These are phyloP conservation scores for Pythium apleroticum DNA, from an alignment of 352 stramenopile species.

Conservation along the genomic window DNA sequence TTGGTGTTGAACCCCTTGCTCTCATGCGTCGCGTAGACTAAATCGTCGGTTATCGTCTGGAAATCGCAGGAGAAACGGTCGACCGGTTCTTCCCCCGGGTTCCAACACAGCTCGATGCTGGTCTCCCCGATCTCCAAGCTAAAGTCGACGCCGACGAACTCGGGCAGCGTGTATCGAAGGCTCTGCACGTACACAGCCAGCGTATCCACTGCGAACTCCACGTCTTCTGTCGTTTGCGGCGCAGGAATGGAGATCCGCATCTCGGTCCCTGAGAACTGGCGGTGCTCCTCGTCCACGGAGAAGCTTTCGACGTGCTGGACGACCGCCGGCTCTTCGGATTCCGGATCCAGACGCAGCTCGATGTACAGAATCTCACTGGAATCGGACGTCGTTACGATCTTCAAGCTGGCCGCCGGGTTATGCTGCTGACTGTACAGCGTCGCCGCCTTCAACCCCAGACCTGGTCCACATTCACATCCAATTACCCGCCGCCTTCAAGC, in stretches of 20 bases:
- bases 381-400: slow-evolving; percentile 60
- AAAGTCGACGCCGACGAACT: slow-evolving; percentile 60
- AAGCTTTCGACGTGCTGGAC: slow-evolving; percentile 65
- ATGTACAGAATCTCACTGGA: slow-evolving; percentile 67
- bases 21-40: slow-evolving; percentile 39
- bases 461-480: slow-evolving; percentile 32
- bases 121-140: slow-evolving; percentile 46
- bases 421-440: slow-evolving; percentile 73
- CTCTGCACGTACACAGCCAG: slow-evolving; percentile 73
- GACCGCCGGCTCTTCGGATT: slow-evolving; percentile 57
- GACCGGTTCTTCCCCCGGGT: slow-evolving; percentile 43
- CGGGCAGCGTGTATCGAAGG: slow-evolving; percentile 55
- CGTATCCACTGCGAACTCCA: slow-evolving; percentile 48
- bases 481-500: not conserved
- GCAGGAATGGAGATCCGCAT: slow-evolving; percentile 66
- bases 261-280: slow-evolving; percentile 76
- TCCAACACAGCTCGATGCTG: slow-evolving; percentile 37
- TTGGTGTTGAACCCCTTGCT: slow-evolving; percentile 35
- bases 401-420: slow-evolving; percentile 38
- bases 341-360: slow-evolving; percentile 63
- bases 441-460: slow-evolving; percentile 74
- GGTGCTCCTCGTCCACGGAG: slow-evolving; percentile 52
- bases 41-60: slow-evolving; percentile 31
- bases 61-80: slow-evolving; percentile 63
- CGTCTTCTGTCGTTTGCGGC: slow-evolving; percentile 27